Evolutionary conservation across 169 alveolate genomes (phyloP), one percentile per base, ranked within the genome.

Genomic region (Theileria orientalis): DNA sequence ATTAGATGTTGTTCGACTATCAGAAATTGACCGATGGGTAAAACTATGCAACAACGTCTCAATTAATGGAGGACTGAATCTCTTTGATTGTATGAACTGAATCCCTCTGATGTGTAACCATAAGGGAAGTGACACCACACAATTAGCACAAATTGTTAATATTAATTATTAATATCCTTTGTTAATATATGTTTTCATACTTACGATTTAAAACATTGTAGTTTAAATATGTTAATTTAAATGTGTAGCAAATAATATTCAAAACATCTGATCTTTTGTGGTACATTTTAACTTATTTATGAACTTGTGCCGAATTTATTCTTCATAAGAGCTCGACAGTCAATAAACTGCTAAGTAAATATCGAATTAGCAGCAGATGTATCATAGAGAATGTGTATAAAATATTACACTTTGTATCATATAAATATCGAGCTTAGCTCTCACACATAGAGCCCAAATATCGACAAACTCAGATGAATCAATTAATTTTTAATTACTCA

Each of bases 1-100:
- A n/a, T n/a, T n/a, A n/a, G 5, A 37, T 37, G 44, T 37, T 37
- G 44, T 37, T 37, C 5, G 9, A 5, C 9, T 37, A 37, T 37
- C 67, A 63, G 77, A 63, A 71, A 71, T 49, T 78, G 47, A 56
- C 0, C 13, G 21, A 56, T 7, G 42, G 37, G 11, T 2, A 56
- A 30, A 30, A 30, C 44, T 49, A 49, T 5, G 19, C 19, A 49
- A 21, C 25, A 30, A 56, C 21, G 37, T 56, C 66, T 23, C 66
- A 27, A 56, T 16, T 56, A 56, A 56, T 14, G 29, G 21, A 30
- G 21, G 66, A n/a, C 21, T 25, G 21, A 56, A 56, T n/a, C 19
- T 56, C 21, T 27, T 23, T 56, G 37, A 56, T 27, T 56, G 42
- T 8, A 29, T 1, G 37, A 56, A 1, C 13, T 2, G 16, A 56